Conservation (phyloP, 805 yeast species). For the Kluyveromyces wickerhamii region DNA sequence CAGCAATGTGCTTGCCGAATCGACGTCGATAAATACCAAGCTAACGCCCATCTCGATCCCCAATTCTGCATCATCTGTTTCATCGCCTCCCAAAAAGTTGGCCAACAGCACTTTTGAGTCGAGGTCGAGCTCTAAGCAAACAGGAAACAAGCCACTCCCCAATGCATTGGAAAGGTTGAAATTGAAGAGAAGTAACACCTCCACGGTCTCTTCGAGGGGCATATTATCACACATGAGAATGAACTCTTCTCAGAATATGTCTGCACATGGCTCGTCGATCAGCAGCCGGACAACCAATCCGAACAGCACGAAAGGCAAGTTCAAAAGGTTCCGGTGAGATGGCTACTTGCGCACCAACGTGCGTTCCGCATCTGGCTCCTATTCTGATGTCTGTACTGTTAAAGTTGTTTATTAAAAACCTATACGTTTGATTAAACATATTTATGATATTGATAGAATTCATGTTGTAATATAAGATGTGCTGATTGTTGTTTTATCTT, state of each 20-base stretch:
- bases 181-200: constrained; percentile 19
- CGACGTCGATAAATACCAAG: background rate
- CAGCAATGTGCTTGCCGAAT: constrained; percentile 1
- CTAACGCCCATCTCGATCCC: background rate
- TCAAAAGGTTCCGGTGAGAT: background rate
- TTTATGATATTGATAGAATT: constrained; percentile 3
- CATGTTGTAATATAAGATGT: background rate
- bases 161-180: constrained; percentile 19
- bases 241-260: constrained; percentile 7
- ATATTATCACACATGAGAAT: constrained; percentile 17
- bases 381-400: too few relatives aligned
- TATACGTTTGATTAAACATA: constrained; percentile 2
- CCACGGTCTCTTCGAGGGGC: constrained; percentile 10
- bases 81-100: background rate
- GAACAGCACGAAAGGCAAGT: background rate
- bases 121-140: background rate
- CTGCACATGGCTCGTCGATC: background rate
- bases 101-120: background rate
- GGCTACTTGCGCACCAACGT: too few relatives aligned
- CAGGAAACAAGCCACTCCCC: constrained; percentile 14
- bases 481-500: background rate
- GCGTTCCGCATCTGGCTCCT: too few relatives aligned
- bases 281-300: background rate
- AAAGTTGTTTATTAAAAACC: constrained; percentile 3
- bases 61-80: background rate